phyloP scores from a whole-genome alignment of 2,329 filamentous ascomycete species.

The Aspergillus sp. region DNA sequence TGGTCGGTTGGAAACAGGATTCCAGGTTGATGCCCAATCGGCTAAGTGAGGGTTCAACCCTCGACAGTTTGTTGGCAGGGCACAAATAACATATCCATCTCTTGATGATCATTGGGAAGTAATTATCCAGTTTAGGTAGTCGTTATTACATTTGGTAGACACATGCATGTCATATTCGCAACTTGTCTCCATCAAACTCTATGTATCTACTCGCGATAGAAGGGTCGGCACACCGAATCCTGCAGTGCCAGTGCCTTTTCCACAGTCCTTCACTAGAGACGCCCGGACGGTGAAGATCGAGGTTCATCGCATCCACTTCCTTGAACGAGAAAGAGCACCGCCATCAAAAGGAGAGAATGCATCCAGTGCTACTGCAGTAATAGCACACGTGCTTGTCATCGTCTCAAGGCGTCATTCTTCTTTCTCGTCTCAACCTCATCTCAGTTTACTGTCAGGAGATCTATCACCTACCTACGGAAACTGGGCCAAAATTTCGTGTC shows the following conservation, averaged over 20 bases:
- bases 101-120: background rate
- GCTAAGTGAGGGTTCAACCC: slow-evolving; percentile 6
- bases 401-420: background rate
- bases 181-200: background rate
- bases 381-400: background rate
- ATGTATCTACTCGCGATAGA: background rate
- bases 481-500: background rate
- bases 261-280: background rate
- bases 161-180: background rate
- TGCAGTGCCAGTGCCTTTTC: background rate
- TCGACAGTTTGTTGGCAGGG: background rate
- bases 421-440: background rate
- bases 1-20: background rate
- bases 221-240: too few relatives aligned
- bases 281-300: background rate
- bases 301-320: background rate
- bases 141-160: background rate
- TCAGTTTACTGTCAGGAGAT: background rate
- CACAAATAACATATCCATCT: background rate
- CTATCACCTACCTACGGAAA: background rate
- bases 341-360: background rate
- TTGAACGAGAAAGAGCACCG: background rate
- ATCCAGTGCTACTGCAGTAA: background rate
- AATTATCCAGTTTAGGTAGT: background rate
- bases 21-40: slow-evolving; percentile 17